A percentile compares a stretch with the other conserved stretches of the same genome.
These are phyloP conservation scores for Casaregolazyma suthepensis DNA, from an alignment of 1,139 yeast species.

Conservation along the genomic window DNA sequence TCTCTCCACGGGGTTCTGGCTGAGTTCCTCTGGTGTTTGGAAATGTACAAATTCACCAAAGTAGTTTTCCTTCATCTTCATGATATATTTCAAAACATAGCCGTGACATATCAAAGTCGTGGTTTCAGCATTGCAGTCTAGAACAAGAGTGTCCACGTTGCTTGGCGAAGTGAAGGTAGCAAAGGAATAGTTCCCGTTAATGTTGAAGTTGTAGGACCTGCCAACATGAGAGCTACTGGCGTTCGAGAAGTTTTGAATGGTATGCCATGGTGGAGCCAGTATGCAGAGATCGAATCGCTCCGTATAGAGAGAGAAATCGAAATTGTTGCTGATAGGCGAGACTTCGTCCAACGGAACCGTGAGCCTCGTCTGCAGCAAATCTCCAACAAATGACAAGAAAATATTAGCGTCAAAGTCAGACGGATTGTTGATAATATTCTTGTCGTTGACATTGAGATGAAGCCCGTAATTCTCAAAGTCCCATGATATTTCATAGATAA, in stretches of 20 bases:
- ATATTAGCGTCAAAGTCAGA: slow-evolving; percentile 75
- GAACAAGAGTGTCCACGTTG: slow-evolving; percentile 55
- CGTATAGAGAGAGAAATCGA: slow-evolving; percentile 50
- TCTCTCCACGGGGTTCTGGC: slow-evolving; percentile 33
- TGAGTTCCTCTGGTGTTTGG: slow-evolving; percentile 72
- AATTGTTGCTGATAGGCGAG: slow-evolving; percentile 49
- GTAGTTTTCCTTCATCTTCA: slow-evolving; percentile 79
- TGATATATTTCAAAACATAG: slow-evolving; percentile 63
- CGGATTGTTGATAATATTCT: slow-evolving; percentile 83
- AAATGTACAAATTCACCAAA: slow-evolving; percentile 84
- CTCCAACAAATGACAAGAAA: slow-evolving; percentile 68
- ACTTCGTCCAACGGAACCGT: slow-evolving; percentile 59
- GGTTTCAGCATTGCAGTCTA: slow-evolving; percentile 59
- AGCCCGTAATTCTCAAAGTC: slow-evolving; percentile 50
- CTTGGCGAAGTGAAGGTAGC: slow-evolving; percentile 54
- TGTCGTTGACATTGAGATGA: slow-evolving; percentile 74
- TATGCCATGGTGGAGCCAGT: slow-evolving; percentile 90
- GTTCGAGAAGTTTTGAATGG: slow-evolving; percentile 54
- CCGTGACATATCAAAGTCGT: slow-evolving; percentile 75
- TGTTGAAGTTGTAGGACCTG: slow-evolving; percentile 51
- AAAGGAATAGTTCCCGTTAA: slow-evolving; percentile 64
- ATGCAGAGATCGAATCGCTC: slow-evolving; percentile 57
- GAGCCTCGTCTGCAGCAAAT: slow-evolving; percentile 43
- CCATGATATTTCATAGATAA: slow-evolving; percentile 60
- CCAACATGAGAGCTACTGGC: slow-evolving; percentile 55